These are phyloP conservation scores for Chlamydomonas urium DNA, from an alignment of 139 green algal genomes.

Conservation along the genomic window DNA sequence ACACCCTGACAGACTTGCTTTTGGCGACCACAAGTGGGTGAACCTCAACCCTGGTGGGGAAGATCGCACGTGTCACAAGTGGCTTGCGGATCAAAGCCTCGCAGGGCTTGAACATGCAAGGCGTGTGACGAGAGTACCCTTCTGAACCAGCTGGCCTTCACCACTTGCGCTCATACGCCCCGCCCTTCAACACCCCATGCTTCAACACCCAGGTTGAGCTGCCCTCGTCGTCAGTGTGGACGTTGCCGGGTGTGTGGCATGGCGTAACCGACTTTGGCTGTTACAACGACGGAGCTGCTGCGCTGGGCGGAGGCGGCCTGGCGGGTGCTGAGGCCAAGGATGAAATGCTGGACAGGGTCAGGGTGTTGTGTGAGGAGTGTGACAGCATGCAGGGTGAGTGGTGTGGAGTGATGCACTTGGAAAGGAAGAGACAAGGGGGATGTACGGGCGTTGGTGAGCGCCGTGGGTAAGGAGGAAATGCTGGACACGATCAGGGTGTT, in stretches of 20 bases:
- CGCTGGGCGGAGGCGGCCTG: conserved; percentile 4
- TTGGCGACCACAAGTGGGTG: too few relatives aligned
- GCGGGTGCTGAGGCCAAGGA: conserved; percentile 33
- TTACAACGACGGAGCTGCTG: conserved; percentile 31
- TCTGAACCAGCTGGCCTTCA: too few relatives aligned
- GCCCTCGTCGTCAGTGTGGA: conserved; percentile 24
- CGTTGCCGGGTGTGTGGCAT: conserved; percentile 51
- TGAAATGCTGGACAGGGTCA: conserved; percentile 42
- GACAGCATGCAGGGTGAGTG: conserved; percentile 51
- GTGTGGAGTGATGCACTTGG: not conserved
- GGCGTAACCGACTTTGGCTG: conserved; percentile 24
- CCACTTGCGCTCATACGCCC: too few relatives aligned
- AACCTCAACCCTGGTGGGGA: too few relatives aligned
- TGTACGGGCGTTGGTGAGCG: not conserved
- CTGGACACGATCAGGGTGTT: not conserved
- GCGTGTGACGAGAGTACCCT: too few relatives aligned
- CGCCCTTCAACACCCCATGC: too few relatives aligned
- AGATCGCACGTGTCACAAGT: too few relatives aligned
- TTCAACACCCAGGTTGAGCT: not conserved
- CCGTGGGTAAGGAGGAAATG: not conserved
- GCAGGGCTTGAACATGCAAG: too few relatives aligned
- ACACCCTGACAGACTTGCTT: too few relatives aligned
- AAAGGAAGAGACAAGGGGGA: not conserved
- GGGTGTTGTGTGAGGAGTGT: conserved; percentile 52
- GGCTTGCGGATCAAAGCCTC: too few relatives aligned